phyloP scores from a whole-genome alignment of 768 basidiomycete species.

The Boletus sp. region DNA sequence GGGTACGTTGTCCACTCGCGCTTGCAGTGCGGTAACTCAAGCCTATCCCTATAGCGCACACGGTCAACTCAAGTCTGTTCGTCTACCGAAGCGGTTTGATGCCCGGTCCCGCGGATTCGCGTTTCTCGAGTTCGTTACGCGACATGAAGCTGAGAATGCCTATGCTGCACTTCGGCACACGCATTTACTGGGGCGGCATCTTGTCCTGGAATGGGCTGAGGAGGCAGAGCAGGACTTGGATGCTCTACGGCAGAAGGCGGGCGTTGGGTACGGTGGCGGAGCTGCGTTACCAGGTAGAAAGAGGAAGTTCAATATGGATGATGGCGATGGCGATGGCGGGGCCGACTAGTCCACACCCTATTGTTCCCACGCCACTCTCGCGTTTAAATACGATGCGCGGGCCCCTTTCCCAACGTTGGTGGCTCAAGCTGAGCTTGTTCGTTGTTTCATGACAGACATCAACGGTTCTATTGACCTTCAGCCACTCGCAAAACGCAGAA shows the following conservation, averaged over 20 bases:
- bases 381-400: background rate
- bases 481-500: constrained; percentile 6
- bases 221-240: constrained; percentile 79
- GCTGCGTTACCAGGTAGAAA: constrained; percentile 71
- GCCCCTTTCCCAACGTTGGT: background rate
- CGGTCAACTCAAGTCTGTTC: constrained; percentile 90
- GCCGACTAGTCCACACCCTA: constrained; percentile 10
- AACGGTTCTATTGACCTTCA: background rate
- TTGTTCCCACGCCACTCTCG: constrained; percentile 7
- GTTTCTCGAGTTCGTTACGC: constrained; percentile 90
- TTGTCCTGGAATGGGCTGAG: constrained; percentile 93
- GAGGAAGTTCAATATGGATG: constrained; percentile 60
- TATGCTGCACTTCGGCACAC: constrained; percentile 86
- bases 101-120: constrained; percentile 90
- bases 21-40: background rate
- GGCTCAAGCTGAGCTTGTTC: background rate
- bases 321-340: constrained; percentile 33
- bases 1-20: constrained; percentile 51
- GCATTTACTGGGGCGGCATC: constrained; percentile 91
- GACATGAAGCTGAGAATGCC: constrained; percentile 87
- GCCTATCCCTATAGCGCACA: constrained; percentile 58
- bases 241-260: constrained; percentile 71
- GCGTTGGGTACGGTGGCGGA: constrained; percentile 70
- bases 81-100: constrained; percentile 90
- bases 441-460: background rate